Percentiles rank a stretch among this genome's conserved stretches.
Conservation (phyloP, 345 rosid genomes). For the Triadica sebifera region DNA sequence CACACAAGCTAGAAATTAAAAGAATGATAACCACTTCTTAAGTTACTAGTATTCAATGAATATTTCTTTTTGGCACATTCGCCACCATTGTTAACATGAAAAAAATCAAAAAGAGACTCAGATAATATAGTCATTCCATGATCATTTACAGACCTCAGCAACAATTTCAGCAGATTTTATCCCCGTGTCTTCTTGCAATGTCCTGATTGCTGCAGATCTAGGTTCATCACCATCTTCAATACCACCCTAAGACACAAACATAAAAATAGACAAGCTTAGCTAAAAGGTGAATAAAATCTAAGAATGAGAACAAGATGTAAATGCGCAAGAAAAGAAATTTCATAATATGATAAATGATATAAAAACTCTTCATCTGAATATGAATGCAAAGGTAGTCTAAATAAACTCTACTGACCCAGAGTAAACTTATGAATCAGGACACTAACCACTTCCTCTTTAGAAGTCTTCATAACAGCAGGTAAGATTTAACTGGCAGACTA, state of each 20-base stretch:
- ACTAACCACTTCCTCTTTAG: neutral
- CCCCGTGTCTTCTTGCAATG: slow-evolving; percentile 91
- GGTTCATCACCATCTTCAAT: slow-evolving; percentile 97
- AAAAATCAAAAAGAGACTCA: neutral
- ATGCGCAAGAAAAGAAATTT: neutral
- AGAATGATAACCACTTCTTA: neutral
- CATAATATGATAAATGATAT: neutral
- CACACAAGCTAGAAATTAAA: slow-evolving; percentile 8
- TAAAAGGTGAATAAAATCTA: slow-evolving; percentile 1
- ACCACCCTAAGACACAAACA: slow-evolving; percentile 58
- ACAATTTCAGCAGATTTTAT: slow-evolving; percentile 75
- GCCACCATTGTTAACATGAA: neutral
- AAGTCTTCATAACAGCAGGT: neutral
- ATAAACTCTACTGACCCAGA: neutral
- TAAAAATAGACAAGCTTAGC: slow-evolving; percentile 11
- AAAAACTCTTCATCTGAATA: neutral
- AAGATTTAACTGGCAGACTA: neutral
- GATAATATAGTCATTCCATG: neutral
- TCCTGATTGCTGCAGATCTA: slow-evolving; percentile 78
- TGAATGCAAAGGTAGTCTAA: neutral
- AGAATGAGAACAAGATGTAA: slow-evolving; percentile 6
- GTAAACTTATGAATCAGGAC: neutral
- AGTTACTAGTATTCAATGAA: neutral
- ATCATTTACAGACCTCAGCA: slow-evolving; percentile 57
- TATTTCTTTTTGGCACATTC: neutral